Percentiles rank a stretch among this genome's conserved stretches.
These are phyloP conservation scores for Microdochium bolleyi DNA, from an alignment of 2,329 filamentous ascomycete genomes.

Conservation along the genomic window DNA sequence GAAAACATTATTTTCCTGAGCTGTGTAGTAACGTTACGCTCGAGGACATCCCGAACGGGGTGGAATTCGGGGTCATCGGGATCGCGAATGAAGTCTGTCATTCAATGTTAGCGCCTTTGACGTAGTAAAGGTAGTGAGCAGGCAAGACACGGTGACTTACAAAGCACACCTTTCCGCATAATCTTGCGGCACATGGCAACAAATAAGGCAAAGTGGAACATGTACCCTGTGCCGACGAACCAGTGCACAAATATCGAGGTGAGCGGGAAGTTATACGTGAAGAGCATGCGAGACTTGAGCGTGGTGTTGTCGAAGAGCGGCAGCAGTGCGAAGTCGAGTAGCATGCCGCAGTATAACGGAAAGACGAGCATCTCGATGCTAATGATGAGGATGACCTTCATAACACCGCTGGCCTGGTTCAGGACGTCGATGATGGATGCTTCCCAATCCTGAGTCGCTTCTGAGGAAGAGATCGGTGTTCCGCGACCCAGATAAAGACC, in stretches of 20 bases:
- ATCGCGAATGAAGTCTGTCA: constrained; percentile 84
- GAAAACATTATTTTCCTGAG: constrained; percentile 95
- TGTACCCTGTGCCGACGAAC: constrained; percentile 98
- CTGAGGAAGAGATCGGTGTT: constrained; percentile 54
- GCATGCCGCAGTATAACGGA: constrained; percentile 86
- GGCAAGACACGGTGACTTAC: no score
- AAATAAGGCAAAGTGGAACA: constrained; percentile 99
- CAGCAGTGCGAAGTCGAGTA: constrained; percentile 81
- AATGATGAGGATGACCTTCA: constrained; percentile 97
- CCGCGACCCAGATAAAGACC: constrained; percentile 73
- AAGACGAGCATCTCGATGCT: constrained; percentile 99
- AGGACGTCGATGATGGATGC: constrained; percentile 73
- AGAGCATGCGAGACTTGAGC: constrained; percentile 67
- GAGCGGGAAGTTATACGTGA: constrained; percentile 70
- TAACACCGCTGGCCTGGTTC: constrained; percentile 88
- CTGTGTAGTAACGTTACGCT: constrained; percentile 86
- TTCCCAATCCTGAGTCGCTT: constrained; percentile 57
- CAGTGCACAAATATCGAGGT: constrained; percentile 96
- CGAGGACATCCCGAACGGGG: constrained; percentile 90
- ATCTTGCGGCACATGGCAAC: constrained; percentile 99
- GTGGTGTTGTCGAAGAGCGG: constrained; percentile 82
- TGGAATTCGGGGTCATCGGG: constrained; percentile 98
- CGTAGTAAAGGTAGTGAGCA: no score
- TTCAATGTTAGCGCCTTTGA: constrained; percentile 17
- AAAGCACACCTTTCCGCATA: constrained; percentile 88